Evolutionary conservation across 2,329 filamentous ascomycete genomes (phyloP).

Genomic region (Diaporthe destruens): DNA sequence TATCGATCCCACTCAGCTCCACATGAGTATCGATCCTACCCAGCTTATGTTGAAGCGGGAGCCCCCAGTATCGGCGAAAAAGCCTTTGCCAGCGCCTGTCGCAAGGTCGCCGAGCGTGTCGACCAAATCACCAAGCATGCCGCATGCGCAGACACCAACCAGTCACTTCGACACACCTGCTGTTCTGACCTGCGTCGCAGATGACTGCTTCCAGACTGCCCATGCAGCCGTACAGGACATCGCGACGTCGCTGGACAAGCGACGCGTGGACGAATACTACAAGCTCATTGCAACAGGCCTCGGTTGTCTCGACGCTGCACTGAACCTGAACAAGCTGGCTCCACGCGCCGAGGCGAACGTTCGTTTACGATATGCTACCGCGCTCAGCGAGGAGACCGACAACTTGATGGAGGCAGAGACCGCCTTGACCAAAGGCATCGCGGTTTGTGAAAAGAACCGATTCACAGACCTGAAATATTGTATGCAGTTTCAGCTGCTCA

Average conservation of each 20-base stretch:
- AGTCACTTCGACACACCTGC: conserved; percentile 65
- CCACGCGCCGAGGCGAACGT: conserved; percentile 78
- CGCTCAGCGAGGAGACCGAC: conserved; percentile 81
- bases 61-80: conserved; percentile 37
- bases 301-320: conserved; percentile 77
- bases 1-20: conserved; percentile 41
- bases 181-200: conserved; percentile 77
- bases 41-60: conserved; percentile 40
- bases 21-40: conserved; percentile 37
- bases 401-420: conserved; percentile 81
- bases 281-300: conserved; percentile 79
- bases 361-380: conserved; percentile 77
- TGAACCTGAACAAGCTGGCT: conserved; percentile 71
- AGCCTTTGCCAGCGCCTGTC: conserved; percentile 45
- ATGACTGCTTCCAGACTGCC: conserved; percentile 80
- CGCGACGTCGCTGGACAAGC: conserved; percentile 62
- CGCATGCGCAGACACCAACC: conserved; percentile 46
- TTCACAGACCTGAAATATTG: conserved; percentile 79
- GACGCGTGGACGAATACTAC: conserved; percentile 74
- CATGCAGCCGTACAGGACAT: conserved; percentile 65
- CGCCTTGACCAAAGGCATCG: conserved; percentile 77
- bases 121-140: conserved; percentile 45
- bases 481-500: conserved; percentile 80
- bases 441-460: conserved; percentile 74
- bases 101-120: conserved; percentile 54